Evolutionary conservation across 257 asterid species (phyloP).

Genomic region (Solanum piurae): DNA sequence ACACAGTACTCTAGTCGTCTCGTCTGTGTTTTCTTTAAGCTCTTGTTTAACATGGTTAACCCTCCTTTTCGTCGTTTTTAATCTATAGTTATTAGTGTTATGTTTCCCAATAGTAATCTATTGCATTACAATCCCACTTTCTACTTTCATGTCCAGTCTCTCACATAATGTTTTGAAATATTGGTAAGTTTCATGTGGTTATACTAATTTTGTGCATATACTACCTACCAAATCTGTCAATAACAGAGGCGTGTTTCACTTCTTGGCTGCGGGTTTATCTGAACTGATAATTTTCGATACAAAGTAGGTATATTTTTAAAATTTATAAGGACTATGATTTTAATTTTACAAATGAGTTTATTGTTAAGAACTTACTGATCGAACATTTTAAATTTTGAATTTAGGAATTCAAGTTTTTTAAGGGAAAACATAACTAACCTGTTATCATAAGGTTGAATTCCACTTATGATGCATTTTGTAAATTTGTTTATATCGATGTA

Average conservation of each 20-base stretch:
- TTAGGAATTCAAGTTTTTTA: background rate
- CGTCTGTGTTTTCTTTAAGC: background rate
- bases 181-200: background rate
- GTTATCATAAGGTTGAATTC: background rate
- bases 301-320: too few species aligned
- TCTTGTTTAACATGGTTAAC: background rate
- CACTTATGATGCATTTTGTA: background rate
- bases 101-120: background rate
- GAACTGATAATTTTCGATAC: background rate
- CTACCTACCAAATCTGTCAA: background rate
- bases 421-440: background rate
- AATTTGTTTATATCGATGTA: background rate
- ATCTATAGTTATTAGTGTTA: background rate
- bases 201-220: background rate
- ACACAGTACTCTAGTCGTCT: slow-evolving; percentile 27
- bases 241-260: too few species aligned
- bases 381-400: background rate
- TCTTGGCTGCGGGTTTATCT: background rate
- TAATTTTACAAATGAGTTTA: background rate
- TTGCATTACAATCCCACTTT: background rate
- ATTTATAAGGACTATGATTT: too few species aligned
- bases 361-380: background rate
- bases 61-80: background rate
- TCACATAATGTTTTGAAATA: background rate
- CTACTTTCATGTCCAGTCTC: background rate